phyloP scores from a whole-genome alignment of 306 rosid species.

The Vigna angularis region DNA sequence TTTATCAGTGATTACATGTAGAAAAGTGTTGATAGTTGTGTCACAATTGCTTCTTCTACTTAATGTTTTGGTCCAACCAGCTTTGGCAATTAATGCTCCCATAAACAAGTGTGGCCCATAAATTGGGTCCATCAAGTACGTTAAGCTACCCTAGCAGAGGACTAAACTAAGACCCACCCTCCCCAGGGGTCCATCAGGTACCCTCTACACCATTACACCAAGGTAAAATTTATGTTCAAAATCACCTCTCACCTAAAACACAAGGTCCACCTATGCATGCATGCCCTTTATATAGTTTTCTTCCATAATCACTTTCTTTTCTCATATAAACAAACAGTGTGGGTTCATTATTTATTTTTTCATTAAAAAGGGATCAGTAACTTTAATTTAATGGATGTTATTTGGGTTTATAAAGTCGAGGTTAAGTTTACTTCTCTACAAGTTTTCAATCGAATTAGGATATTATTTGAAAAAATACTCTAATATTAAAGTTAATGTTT shows the following conservation, averaged over 20 bases:
- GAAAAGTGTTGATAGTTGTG: too few relatives aligned
- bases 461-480: too few relatives aligned
- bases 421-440: too few relatives aligned
- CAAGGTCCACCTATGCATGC: neutral
- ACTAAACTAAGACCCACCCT: slow-evolving; percentile 25
- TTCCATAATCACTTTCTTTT: neutral
- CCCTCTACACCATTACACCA: neutral
- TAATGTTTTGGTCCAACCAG: neutral
- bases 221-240: neutral
- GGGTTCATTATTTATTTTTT: neutral
- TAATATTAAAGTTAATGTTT: too few relatives aligned
- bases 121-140: slow-evolving; percentile 35
- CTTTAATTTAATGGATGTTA: too few relatives aligned
- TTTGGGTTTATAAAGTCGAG: too few relatives aligned
- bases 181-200: neutral
- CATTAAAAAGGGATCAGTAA: too few relatives aligned
- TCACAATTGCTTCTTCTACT: too few relatives aligned
- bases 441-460: too few relatives aligned
- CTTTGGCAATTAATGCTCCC: slow-evolving; percentile 15
- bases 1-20: too few relatives aligned
- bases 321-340: neutral
- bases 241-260: slow-evolving; percentile 3
- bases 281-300: neutral
- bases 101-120: slow-evolving; percentile 8
- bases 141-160: slow-evolving; percentile 20